Evolutionary conservation across 2,329 filamentous ascomycete species (phyloP).

Genomic region (Aspergillus pseudoviridinutans): DNA sequence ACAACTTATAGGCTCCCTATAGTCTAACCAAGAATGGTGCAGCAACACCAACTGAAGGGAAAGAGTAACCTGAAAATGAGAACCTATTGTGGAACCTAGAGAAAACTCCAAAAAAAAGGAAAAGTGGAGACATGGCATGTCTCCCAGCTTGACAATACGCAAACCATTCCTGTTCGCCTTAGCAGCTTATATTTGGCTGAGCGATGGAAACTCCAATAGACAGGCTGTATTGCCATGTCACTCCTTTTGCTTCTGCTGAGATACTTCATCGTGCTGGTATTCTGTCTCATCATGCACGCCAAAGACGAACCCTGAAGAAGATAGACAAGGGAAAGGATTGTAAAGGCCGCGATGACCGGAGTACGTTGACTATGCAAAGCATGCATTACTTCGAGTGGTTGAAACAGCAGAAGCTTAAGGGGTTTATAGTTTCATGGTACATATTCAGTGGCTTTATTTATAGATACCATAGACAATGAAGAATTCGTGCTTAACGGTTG

Average conservation of each 20-base stretch:
- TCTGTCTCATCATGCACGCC: neutral
- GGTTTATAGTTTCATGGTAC: neutral
- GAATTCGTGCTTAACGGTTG: neutral
- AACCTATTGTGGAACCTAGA: neutral
- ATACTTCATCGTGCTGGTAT: neutral
- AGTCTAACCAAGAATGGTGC: slow-evolving; percentile 64
- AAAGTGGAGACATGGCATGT: neutral
- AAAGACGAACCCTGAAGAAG: too few relatives aligned
- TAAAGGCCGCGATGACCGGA: neutral
- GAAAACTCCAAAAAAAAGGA: neutral
- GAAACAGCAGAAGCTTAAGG: neutral
- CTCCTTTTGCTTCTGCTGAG: neutral
- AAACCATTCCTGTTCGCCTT: neutral
- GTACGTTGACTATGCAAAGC: neutral
- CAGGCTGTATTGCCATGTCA: neutral
- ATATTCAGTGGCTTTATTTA: neutral
- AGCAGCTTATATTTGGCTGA: slow-evolving; percentile 1
- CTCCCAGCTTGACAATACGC: neutral
- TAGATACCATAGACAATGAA: neutral
- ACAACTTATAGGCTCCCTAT: slow-evolving; percentile 57
- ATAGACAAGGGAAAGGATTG: neutral
- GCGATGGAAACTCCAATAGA: neutral
- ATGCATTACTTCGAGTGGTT: neutral
- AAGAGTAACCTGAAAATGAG: slow-evolving; percentile 15
- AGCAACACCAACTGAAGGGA: slow-evolving; percentile 51